These are phyloP conservation scores for Dactylonectria estremocensis DNA, from an alignment of 2,329 filamentous ascomycete genomes.

Conservation along the genomic window DNA sequence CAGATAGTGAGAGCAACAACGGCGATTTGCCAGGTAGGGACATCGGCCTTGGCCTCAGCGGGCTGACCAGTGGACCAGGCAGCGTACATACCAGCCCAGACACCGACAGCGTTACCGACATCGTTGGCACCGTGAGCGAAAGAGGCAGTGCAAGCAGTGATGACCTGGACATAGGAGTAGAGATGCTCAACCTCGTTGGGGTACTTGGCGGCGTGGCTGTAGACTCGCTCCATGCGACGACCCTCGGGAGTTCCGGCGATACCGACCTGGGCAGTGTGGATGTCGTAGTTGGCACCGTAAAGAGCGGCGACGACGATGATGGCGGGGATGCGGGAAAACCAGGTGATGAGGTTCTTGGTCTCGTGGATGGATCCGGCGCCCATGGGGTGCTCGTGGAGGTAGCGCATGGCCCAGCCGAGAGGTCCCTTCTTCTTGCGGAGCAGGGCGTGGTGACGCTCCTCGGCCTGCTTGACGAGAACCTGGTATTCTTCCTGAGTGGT, in stretches of 20 bases:
- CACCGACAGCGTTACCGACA: constrained; percentile 79
- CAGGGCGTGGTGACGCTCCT: constrained; percentile 73
- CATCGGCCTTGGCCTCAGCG: constrained; percentile 73
- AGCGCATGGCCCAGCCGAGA: constrained; percentile 88
- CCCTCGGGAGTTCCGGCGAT: constrained; percentile 81
- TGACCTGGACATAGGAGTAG: constrained; percentile 77
- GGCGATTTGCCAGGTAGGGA: constrained; percentile 84
- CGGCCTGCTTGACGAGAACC: constrained; percentile 70
- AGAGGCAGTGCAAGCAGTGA: constrained; percentile 80
- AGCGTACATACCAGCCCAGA: constrained; percentile 79
- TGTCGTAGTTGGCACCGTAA: constrained; percentile 87
- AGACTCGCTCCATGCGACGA: constrained; percentile 72
- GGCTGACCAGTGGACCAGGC: constrained; percentile 77
- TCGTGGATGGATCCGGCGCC: constrained; percentile 83
- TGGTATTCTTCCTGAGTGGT: constrained; percentile 71
- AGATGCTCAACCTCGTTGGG: constrained; percentile 80
- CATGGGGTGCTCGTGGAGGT: constrained; percentile 80
- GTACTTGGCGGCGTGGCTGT: constrained; percentile 75
- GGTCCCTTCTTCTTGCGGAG: constrained; percentile 76
- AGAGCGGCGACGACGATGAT: constrained; percentile 73
- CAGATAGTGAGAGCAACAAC: constrained; percentile 76
- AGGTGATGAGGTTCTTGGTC: constrained; percentile 75
- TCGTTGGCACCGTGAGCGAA: constrained; percentile 86
- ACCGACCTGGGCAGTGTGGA: constrained; percentile 82
- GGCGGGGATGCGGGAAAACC: constrained; percentile 78